These are phyloP conservation scores for Fusarium sp. DNA, from an alignment of 2,329 filamentous ascomycete genomes.

Conservation along the genomic window DNA sequence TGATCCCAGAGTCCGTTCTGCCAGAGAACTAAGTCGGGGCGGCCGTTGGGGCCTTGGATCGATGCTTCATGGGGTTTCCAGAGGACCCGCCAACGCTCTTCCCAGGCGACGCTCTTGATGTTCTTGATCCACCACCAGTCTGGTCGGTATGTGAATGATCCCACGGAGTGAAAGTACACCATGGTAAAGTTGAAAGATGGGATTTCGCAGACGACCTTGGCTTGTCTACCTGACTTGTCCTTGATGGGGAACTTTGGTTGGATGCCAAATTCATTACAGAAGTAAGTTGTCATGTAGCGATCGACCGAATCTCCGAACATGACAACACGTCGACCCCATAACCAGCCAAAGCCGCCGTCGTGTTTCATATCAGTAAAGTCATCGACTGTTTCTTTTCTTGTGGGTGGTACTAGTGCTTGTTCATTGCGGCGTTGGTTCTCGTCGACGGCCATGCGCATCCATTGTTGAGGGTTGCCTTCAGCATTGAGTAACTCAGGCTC, in stretches of 20 bases:
- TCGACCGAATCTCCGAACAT: slow-evolving; percentile 41
- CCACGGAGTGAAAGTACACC: slow-evolving; percentile 30
- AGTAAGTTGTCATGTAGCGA: slow-evolving; percentile 36
- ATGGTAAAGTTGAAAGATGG: slow-evolving; percentile 31
- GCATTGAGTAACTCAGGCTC: slow-evolving; percentile 30
- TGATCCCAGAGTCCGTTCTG: slow-evolving; percentile 41
- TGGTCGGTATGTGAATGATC: slow-evolving; percentile 35
- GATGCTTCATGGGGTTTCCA: slow-evolving; percentile 33
- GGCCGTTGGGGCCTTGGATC: slow-evolving; percentile 30
- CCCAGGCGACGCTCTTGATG: slow-evolving; percentile 32
- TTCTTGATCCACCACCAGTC: slow-evolving; percentile 43
- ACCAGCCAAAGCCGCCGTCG: slow-evolving; percentile 21
- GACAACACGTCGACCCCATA: slow-evolving; percentile 36
- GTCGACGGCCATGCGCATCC: slow-evolving; percentile 36
- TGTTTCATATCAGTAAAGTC: slow-evolving; percentile 35
- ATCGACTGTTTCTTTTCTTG: not conserved
- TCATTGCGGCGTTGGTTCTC: slow-evolving; percentile 27
- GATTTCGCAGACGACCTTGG: slow-evolving; percentile 20
- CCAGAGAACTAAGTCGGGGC: slow-evolving; percentile 33
- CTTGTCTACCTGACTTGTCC: slow-evolving; percentile 12
- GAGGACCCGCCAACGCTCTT: slow-evolving; percentile 32
- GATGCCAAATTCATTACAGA: slow-evolving; percentile 33
- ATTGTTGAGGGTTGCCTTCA: slow-evolving; percentile 24
- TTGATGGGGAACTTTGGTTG: slow-evolving; percentile 23
- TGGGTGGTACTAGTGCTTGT: not conserved